Evolutionary conservation across 2,329 filamentous ascomycete species (phyloP).

Genomic region (Phaeosphaeria sp.): DNA sequence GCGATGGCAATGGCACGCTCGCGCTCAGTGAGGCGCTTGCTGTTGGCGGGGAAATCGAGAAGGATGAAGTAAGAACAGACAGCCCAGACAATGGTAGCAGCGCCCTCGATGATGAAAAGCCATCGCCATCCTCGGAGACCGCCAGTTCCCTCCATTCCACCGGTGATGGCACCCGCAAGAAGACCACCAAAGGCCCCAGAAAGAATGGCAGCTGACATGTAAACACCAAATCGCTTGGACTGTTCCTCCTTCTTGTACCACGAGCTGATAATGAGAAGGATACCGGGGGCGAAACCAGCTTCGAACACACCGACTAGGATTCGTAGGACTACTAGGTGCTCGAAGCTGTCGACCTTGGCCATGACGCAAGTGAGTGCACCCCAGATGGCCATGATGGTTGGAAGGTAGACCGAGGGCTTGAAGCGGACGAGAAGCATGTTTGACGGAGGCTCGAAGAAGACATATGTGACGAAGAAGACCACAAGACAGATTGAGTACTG

Average conservation of each 20-base stretch:
- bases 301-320: slow-evolving; percentile 64
- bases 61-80: slow-evolving; percentile 55
- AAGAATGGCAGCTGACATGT: slow-evolving; percentile 64
- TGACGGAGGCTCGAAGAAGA: slow-evolving; percentile 61
- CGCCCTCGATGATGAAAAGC: slow-evolving; percentile 56
- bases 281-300: slow-evolving; percentile 62
- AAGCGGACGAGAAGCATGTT: slow-evolving; percentile 61
- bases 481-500: slow-evolving; percentile 60
- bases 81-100: slow-evolving; percentile 55
- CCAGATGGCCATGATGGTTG: slow-evolving; percentile 63
- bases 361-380: slow-evolving; percentile 59
- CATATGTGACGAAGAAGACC: slow-evolving; percentile 61
- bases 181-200: slow-evolving; percentile 62
- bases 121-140: slow-evolving; percentile 60
- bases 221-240: slow-evolving; percentile 63
- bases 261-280: slow-evolving; percentile 61
- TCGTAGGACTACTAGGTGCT: slow-evolving; percentile 58
- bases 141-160: slow-evolving; percentile 53
- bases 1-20: slow-evolving; percentile 54
- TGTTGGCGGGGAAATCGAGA: slow-evolving; percentile 58
- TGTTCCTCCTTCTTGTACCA: slow-evolving; percentile 68
- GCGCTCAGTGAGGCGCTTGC: slow-evolving; percentile 50
- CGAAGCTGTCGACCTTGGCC: slow-evolving; percentile 56
- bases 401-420: slow-evolving; percentile 58
- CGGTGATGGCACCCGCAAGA: slow-evolving; percentile 57